A percentile compares a stretch with the other conserved stretches of the same genome.
phyloP scores from a whole-genome alignment of 208 protist genomes.

The Porcisia hertigi region DNA sequence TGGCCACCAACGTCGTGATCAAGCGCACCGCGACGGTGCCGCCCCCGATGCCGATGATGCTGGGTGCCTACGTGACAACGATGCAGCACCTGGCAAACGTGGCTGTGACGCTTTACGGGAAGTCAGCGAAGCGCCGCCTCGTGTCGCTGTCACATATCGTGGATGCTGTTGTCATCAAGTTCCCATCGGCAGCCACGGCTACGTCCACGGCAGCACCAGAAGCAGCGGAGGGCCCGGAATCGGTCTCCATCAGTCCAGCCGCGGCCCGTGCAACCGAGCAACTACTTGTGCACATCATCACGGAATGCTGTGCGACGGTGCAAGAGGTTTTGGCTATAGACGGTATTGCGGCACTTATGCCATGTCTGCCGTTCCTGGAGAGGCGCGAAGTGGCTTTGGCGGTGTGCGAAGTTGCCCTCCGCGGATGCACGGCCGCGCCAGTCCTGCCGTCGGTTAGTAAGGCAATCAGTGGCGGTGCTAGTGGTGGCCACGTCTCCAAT shows the following conservation, averaged over 20 bases:
- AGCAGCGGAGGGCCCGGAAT: not conserved
- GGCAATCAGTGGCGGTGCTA: not conserved
- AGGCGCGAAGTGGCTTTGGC: slow-evolving; percentile 58
- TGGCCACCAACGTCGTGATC: slow-evolving; percentile 24
- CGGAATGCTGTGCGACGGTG: slow-evolving; percentile 25
- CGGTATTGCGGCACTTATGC: slow-evolving; percentile 54
- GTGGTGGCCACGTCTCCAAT: not conserved
- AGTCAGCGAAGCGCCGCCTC: slow-evolving; percentile 26
- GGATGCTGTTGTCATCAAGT: slow-evolving; percentile 35
- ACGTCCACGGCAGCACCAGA: not conserved
- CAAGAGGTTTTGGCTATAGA: slow-evolving; percentile 73
- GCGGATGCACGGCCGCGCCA: slow-evolving; percentile 22
- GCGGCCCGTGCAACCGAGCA: slow-evolving; percentile 36
- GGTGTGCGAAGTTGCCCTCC: slow-evolving; percentile 50
- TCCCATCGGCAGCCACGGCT: slow-evolving; percentile 15
- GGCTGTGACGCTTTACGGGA: slow-evolving; percentile 25
- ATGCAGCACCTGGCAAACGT: slow-evolving; percentile 31
- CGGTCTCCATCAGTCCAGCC: slow-evolving; percentile 17
- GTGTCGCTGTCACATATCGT: slow-evolving; percentile 38
- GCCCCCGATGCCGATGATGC: slow-evolving; percentile 37
- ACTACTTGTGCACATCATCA: slow-evolving; percentile 35
- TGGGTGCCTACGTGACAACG: slow-evolving; percentile 48
- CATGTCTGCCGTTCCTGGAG: slow-evolving; percentile 59
- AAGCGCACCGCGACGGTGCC: slow-evolving; percentile 35
- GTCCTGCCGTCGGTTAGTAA: slow-evolving; percentile 16